Conservation (phyloP, 2,329 filamentous ascomycete genomes). For the Shiraia sp. region DNA sequence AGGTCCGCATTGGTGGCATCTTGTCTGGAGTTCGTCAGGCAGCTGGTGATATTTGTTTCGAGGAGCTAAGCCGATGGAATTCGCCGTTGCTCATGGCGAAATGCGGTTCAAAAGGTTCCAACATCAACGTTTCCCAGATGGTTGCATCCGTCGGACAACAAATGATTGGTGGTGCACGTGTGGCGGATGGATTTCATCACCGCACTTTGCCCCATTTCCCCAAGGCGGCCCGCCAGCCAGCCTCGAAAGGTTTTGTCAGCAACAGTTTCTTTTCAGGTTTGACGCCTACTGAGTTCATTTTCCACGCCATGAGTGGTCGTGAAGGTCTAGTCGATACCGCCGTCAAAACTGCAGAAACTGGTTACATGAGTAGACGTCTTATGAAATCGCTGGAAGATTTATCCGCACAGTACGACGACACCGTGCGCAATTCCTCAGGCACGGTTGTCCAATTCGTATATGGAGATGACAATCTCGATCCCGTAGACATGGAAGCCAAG, state of each 20-base stretch:
- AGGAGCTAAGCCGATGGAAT: conserved; percentile 87
- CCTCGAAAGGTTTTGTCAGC: conserved; percentile 92
- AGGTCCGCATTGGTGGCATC: conserved; percentile 73
- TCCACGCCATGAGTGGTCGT: conserved; percentile 97
- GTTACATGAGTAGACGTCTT: conserved; percentile 96
- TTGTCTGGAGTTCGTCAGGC: conserved; percentile 89
- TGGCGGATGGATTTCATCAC: conserved; percentile 95
- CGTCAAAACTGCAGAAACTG: conserved; percentile 97
- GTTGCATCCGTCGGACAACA: conserved; percentile 96
- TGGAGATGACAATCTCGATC: conserved; percentile 92
- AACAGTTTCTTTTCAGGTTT: conserved; percentile 98
- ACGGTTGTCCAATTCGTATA: conserved; percentile 96
- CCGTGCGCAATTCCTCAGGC: conserved; percentile 86
- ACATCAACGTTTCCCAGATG: conserved; percentile 99
- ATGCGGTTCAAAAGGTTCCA: conserved; percentile 94
- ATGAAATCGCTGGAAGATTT: conserved; percentile 99
- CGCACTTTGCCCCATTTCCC: conserved; percentile 92
- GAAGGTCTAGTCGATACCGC: conserved; percentile 98
- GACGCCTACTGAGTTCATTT: conserved; percentile 89
- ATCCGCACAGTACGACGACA: conserved; percentile 91
- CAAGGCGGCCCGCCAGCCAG: conserved; percentile 88
- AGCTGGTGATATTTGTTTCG: conserved; percentile 88
- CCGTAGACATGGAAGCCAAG: conserved; percentile 95
- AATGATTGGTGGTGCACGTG: conserved; percentile 92
- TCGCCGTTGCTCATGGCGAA: conserved; percentile 95